Percentiles rank a stretch among this genome's conserved stretches.
Conservation (phyloP, 176 grass and related monocot species). For the Hordeum marinum region DNA sequence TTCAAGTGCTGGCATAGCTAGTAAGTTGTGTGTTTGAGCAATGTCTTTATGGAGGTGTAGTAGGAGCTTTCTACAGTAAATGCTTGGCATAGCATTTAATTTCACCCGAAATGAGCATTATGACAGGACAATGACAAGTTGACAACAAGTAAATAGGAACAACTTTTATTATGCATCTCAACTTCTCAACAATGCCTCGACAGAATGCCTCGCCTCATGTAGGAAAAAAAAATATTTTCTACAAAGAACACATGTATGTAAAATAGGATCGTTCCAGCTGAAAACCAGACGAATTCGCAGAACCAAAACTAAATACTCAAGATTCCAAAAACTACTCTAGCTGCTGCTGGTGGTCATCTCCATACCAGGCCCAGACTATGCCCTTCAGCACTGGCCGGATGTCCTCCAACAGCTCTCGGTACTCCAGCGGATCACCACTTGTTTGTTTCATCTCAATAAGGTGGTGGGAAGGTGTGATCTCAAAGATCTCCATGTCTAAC, state of each 20-base stretch:
- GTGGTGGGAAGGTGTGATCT: conserved; percentile 47
- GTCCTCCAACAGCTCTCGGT: conserved; percentile 47
- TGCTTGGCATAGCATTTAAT: neutral
- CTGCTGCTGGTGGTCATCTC: conserved; percentile 37
- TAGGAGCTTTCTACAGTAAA: neutral
- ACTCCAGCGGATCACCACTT: conserved; percentile 67
- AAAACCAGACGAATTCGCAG: neutral
- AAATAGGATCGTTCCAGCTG: neutral
- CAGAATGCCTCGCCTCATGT: neutral
- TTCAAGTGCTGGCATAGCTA: neutral
- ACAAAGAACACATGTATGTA: neutral
- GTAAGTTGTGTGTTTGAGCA: neutral
- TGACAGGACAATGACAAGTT: neutral
- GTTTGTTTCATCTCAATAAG: conserved; percentile 81
- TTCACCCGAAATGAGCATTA: neutral
- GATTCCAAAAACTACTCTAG: conserved; percentile 32
- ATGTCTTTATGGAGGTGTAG: neutral
- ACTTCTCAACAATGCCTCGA: neutral
- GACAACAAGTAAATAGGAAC: neutral
- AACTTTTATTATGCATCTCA: neutral
- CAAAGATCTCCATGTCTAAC: conserved; percentile 66
- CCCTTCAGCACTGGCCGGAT: conserved; percentile 68
- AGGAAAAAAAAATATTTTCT: neutral
- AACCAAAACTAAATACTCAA: neutral
- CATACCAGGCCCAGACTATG: conserved; percentile 63